Evolutionary conservation across 129 eudicot genomes (phyloP).

Genomic region (Flaveria trinervia): DNA sequence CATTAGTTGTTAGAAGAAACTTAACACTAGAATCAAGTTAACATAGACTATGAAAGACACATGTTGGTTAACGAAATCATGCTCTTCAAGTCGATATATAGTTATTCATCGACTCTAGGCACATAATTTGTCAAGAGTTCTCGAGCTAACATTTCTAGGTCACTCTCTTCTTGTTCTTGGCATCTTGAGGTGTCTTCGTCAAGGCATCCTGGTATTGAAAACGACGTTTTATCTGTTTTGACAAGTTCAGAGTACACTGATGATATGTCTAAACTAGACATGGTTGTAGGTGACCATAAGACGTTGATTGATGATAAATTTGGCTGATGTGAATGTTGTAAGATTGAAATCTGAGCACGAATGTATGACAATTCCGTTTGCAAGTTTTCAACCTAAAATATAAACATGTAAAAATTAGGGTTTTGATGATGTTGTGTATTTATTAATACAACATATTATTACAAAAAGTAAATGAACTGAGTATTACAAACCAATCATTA

Average conservation of each 20-base stretch:
- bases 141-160: conserved; percentile 48
- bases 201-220: background rate
- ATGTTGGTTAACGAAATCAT: background rate
- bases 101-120: background rate
- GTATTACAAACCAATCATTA: too few species aligned
- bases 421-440: too few species aligned
- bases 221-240: background rate
- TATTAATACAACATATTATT: too few species aligned
- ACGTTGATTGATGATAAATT: background rate
- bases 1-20: conserved; percentile 5
- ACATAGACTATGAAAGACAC: background rate
- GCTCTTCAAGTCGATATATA: background rate
- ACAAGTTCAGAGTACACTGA: conserved; percentile 17
- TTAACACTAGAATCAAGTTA: background rate
- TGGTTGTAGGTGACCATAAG: conserved; percentile 13
- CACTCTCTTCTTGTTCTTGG: conserved; percentile 1
- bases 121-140: conserved; percentile 46
- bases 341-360: conserved; percentile 58
- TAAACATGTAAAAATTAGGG: background rate
- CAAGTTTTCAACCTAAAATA: conserved; percentile 54
- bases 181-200: background rate
- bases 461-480: too few species aligned
- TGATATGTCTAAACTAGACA: conserved; percentile 4
- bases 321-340: conserved; percentile 25
- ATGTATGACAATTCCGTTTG: conserved; percentile 63